Conservation (phyloP, 768 basidiomycete genomes). For the Russula sp. region DNA sequence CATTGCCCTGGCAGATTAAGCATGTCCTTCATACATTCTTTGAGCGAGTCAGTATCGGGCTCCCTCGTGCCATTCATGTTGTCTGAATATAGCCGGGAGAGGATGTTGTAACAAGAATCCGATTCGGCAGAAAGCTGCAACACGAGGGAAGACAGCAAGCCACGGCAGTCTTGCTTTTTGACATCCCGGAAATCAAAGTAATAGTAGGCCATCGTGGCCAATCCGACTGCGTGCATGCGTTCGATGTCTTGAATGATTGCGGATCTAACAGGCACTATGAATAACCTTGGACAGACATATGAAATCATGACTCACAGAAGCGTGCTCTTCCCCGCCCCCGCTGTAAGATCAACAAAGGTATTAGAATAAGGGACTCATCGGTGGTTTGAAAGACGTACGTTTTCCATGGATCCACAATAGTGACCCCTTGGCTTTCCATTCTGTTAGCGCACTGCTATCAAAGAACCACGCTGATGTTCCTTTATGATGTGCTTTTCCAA, state of each 20-base stretch:
- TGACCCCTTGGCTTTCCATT: background rate
- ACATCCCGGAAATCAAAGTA: constrained; percentile 18
- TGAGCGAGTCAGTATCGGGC: no score
- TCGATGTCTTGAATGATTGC: constrained; percentile 8
- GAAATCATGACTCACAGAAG: background rate
- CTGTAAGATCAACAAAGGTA: background rate
- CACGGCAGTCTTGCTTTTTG: constrained; percentile 6
- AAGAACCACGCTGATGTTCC: background rate
- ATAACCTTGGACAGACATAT: background rate
- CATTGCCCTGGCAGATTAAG: no score
- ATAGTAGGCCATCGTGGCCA: constrained; percentile 15
- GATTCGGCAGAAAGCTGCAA: constrained; percentile 3
- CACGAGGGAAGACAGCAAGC: constrained; percentile 9
- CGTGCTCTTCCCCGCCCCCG: constrained; percentile 11
- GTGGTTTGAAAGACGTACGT: background rate
- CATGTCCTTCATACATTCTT: no score
- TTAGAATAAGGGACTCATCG: background rate
- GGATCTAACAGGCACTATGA: background rate
- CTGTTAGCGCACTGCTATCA: background rate
- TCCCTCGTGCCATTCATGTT: no score
- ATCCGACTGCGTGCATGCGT: background rate
- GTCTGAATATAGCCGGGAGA: constrained; percentile 1
- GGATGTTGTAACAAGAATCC: background rate
- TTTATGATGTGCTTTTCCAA: background rate
- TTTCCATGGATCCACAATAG: constrained; percentile 1